Evolutionary conservation across 129 eudicot species (phyloP).

Genomic region (Flaveria bidentis): DNA sequence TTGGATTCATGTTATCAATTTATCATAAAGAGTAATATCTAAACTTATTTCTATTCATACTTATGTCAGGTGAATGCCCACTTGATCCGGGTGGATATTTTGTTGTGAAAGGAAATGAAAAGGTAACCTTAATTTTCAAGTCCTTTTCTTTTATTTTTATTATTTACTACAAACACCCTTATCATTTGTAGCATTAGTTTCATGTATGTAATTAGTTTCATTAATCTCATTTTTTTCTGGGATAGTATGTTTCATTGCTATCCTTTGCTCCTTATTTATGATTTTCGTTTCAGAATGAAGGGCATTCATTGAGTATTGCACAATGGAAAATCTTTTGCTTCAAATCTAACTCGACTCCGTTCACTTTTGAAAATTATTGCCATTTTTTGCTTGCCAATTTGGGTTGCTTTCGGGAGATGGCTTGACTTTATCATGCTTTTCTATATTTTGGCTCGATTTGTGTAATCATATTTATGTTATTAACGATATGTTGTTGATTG

Average conservation of each 20-base stretch:
- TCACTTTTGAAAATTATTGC: too few relatives aligned
- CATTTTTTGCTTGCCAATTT: too few relatives aligned
- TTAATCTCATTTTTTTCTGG: too few relatives aligned
- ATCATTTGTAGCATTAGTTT: not conserved
- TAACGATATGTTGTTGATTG: constrained; percentile 18
- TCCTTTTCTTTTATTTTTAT: not conserved
- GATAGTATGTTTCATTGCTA: too few relatives aligned
- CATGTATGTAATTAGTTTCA: too few relatives aligned
- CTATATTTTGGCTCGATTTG: not conserved
- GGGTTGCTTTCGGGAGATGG: too few relatives aligned
- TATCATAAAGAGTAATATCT: not conserved
- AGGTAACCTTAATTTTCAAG: constrained; percentile 49
- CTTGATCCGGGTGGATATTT: constrained; percentile 99
- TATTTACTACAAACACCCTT: not conserved
- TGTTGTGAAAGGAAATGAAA: constrained; percentile 90
- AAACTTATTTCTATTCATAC: constrained; percentile 1
- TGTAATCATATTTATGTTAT: constrained; percentile 1
- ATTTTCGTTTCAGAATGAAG: too few relatives aligned
- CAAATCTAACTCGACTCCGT: too few relatives aligned
- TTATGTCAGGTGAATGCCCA: constrained; percentile 88
- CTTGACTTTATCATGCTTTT: too few relatives aligned
- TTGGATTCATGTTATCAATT: constrained; percentile 11
- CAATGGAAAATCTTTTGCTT: too few relatives aligned
- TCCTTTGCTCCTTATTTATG: too few relatives aligned
- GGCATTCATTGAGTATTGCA: too few relatives aligned